Evolutionary conservation across 257 asterid genomes (phyloP), one percentile per base, ranked within the genome.

Genomic region (Solanum microdontum): DNA sequence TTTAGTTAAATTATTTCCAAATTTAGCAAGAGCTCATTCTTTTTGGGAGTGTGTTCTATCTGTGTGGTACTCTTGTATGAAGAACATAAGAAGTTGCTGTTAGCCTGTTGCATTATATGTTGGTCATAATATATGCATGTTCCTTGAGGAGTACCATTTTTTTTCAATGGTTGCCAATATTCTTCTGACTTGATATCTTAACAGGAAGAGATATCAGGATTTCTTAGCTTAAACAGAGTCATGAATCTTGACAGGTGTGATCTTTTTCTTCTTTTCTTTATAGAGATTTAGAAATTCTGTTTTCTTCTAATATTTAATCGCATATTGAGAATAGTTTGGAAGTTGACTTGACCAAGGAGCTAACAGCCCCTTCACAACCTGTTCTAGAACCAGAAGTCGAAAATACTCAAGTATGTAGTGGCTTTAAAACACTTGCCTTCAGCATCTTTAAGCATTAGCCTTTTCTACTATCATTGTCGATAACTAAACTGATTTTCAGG

Each of bases 151-250:
- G 75, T 68, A 48, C 14, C 12, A 4, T 28, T 80, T 9, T 80
- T 19, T 79, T 43, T 2, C 24, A 26, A 43, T 79, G 40, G 43
- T 45, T 51, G 7, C 43, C 30, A 17, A 21, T 10, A 75, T 74
- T 43, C 80, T 43, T 84, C 30, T 84, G 43, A 87, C 86, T 51
- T 24, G 40, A 11, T 80, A 17, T 84, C 74, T 32, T 30, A 45
- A 87, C 92, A 97, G 99, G 98, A 93, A 90, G 90, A 88, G 91
- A 88, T 92, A 86, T 93, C 98, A 34, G 99, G 99, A 89, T 97
- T 95, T 91, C 98, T 95, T 86, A 97, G 97, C 95, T 91, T 97
- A 92, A 97, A 94, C 88, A 93, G 99, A 91, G 98, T 93, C 82
- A 95, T 97, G 99, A 94, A 92, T 92, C 92, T 97, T 87, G 98